Evolutionary conservation across 768 basidiomycete species (phyloP).

Genomic region (Mycena chlorophos): DNA sequence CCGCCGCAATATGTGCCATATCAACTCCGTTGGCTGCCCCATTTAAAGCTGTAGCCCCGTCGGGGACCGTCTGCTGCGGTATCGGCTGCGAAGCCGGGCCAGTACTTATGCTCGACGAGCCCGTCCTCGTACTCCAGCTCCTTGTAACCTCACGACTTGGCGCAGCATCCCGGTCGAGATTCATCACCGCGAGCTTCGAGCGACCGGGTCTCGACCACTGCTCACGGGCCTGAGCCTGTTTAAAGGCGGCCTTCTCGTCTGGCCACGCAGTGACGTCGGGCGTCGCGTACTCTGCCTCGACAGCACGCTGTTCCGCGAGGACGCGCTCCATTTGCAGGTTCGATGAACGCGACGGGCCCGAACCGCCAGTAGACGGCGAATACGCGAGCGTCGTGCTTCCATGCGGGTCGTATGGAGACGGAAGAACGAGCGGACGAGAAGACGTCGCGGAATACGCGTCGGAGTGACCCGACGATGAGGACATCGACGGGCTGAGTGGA

Average conservation of each 20-base stretch:
- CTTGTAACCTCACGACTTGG: background rate
- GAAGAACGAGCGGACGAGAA: background rate
- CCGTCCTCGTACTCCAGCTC: background rate
- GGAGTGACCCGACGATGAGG: background rate
- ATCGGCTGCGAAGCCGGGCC: background rate
- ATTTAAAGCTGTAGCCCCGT: background rate
- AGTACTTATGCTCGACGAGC: background rate
- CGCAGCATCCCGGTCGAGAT: background rate
- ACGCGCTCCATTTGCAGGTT: background rate
- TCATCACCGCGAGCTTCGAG: background rate
- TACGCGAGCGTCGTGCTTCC: background rate
- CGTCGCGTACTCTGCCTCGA: constrained; percentile 14
- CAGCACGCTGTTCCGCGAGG: constrained; percentile 14
- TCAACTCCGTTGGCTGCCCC: background rate
- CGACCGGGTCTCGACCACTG: too few relatives aligned
- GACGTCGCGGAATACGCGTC: background rate
- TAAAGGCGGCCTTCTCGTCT: background rate
- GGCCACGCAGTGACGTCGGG: constrained; percentile 4
- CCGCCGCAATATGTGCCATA: constrained; percentile 16
- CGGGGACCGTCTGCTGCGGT: background rate
- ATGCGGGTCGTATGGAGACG: background rate
- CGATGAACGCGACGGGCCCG: background rate
- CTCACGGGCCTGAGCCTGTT: background rate
- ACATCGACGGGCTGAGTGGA: background rate
- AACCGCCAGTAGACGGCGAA: background rate